phyloP scores from a whole-genome alignment of 441 rosid genomes.

The Jatropha podagrica region DNA sequence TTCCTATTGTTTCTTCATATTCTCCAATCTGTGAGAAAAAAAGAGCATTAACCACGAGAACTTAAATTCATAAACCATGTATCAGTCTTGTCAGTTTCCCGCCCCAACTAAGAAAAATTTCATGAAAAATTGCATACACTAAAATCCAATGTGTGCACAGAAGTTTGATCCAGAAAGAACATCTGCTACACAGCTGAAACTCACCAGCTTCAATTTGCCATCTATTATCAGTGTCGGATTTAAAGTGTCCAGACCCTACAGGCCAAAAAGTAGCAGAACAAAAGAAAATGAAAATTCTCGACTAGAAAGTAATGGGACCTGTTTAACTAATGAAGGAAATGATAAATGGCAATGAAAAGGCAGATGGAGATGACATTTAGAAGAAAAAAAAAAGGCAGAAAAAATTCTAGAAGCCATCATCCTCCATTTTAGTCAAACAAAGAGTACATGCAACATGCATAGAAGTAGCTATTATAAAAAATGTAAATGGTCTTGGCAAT shows the following conservation, averaged over 20 bases:
- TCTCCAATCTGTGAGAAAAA: constrained; percentile 48
- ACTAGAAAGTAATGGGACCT: neutral
- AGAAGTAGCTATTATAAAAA: neutral
- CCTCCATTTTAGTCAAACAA: neutral
- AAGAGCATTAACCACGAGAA: neutral
- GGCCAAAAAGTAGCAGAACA: constrained; percentile 7
- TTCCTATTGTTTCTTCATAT: constrained; percentile 64
- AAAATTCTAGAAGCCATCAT: neutral
- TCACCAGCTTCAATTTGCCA: constrained; percentile 55
- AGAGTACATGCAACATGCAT: neutral
- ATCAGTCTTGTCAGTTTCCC: neutral
- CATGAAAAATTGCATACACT: neutral
- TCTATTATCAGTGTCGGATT: constrained; percentile 52
- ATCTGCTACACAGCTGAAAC: constrained; percentile 19
- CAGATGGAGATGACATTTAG: neutral
- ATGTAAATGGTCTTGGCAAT: neutral
- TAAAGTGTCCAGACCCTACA: constrained; percentile 58
- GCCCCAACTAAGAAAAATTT: neutral
- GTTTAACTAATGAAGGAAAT: neutral
- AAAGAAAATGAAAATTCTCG: neutral
- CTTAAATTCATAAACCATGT: neutral
- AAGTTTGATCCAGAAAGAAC: neutral
- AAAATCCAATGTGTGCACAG: neutral
- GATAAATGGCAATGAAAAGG: neutral
- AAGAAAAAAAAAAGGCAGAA: neutral